Conservation (phyloP, 768 basidiomycete genomes). For the Auricularia sp. region DNA sequence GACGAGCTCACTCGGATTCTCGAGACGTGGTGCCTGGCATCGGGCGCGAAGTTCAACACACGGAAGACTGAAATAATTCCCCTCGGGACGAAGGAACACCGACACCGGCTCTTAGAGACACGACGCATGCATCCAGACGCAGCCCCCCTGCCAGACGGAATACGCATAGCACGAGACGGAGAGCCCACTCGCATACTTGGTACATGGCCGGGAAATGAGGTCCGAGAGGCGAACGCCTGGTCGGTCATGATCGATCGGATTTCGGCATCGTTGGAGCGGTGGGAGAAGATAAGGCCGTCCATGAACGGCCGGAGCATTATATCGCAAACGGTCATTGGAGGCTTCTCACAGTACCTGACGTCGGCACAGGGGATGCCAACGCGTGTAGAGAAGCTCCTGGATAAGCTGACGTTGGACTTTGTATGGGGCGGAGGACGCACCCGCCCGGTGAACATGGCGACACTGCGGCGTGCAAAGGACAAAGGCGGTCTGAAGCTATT, state of each 20-base stretch:
- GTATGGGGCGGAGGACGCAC: slow-evolving; percentile 15
- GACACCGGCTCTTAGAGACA: slow-evolving; percentile 9
- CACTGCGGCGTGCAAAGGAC: neutral
- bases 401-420: slow-evolving; percentile 18
- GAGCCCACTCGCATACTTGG: slow-evolving; percentile 24
- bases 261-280: slow-evolving; percentile 11
- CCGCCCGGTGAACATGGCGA: neutral
- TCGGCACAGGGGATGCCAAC: slow-evolving; percentile 32
- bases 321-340: slow-evolving; percentile 19
- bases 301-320: slow-evolving; percentile 19
- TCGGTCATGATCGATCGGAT: slow-evolving; percentile 20
- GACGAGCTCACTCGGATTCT: slow-evolving; percentile 21
- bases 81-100: slow-evolving; percentile 17
- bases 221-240: slow-evolving; percentile 19
- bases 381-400: slow-evolving; percentile 13
- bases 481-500: neutral
- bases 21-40: slow-evolving; percentile 30
- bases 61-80: slow-evolving; percentile 32
- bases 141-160: slow-evolving; percentile 9
- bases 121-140: neutral
- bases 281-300: slow-evolving; percentile 22
- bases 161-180: slow-evolving; percentile 23
- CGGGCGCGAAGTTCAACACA: slow-evolving; percentile 32
- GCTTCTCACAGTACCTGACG: slow-evolving; percentile 26
- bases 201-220: slow-evolving; percentile 22